Percentiles rank a stretch among this genome's conserved stretches.
Conservation (phyloP, 352 stramenopile species). For the Phytophthora macrochlamydospora region DNA sequence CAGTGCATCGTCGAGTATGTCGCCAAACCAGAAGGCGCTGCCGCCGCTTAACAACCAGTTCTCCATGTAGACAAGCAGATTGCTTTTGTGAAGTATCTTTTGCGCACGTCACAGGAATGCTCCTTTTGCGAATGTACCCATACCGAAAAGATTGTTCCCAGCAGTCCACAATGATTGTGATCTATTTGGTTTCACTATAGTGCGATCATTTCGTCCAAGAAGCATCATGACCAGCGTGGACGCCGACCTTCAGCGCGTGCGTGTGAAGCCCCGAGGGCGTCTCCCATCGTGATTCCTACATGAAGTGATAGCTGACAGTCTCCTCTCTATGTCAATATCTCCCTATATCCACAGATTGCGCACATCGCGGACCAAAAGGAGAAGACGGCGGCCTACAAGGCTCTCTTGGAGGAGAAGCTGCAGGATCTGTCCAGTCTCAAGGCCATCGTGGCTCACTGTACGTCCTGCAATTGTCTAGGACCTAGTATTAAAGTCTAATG, state of each 20-base stretch:
- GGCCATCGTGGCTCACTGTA: conserved; percentile 73
- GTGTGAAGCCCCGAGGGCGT: conserved; percentile 11
- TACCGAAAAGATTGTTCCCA: neutral
- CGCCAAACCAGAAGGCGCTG: conserved; percentile 43
- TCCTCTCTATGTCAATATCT: neutral
- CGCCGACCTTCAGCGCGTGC: conserved; percentile 53
- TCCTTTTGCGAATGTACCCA: too few relatives aligned
- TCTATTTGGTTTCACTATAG: neutral
- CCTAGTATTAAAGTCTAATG: neutral
- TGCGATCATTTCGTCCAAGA: neutral
- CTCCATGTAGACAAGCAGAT: neutral
- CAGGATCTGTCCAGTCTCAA: conserved; percentile 52
- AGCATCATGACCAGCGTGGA: conserved; percentile 36
- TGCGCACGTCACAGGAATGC: too few relatives aligned
- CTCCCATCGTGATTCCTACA: too few relatives aligned
- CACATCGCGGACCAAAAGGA: conserved; percentile 77
- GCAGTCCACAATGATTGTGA: neutral
- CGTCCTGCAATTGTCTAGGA: conserved; percentile 8
- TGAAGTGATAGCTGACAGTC: neutral
- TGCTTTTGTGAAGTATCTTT: too few relatives aligned
- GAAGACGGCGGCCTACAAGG: conserved; percentile 79
- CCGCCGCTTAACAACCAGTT: conserved; percentile 67
- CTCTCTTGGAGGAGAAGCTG: conserved; percentile 55
- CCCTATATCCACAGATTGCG: conserved; percentile 49
- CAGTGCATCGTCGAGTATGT: conserved; percentile 7